phyloP scores from a whole-genome alignment of 2,329 filamentous ascomycete genomes.

The Polychaeton citri region DNA sequence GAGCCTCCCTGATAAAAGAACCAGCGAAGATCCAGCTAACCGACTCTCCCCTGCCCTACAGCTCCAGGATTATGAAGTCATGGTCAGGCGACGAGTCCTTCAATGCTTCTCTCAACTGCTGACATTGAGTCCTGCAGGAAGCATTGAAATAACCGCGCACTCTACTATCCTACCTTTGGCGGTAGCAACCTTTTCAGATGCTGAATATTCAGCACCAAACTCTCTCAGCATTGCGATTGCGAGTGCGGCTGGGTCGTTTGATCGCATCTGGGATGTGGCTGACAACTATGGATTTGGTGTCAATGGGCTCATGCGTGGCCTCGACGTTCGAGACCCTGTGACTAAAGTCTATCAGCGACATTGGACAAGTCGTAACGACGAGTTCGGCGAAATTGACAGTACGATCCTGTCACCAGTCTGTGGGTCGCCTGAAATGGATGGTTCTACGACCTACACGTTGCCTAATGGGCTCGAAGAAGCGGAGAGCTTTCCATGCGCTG shows the following conservation, averaged over 20 bases:
- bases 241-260: constrained; percentile 76
- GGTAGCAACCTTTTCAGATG: constrained; percentile 84
- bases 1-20: constrained; percentile 69
- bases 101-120: constrained; percentile 92
- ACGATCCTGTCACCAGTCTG: constrained; percentile 51
- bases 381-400: constrained; percentile 53
- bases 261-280: constrained; percentile 86
- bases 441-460: constrained; percentile 58
- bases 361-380: constrained; percentile 34
- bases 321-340: constrained; percentile 55
- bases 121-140: constrained; percentile 71
- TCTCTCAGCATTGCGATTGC: constrained; percentile 86
- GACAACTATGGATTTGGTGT: constrained; percentile 94
- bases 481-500: constrained; percentile 48
- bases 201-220: constrained; percentile 72
- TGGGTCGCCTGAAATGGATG: constrained; percentile 78
- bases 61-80: constrained; percentile 76
- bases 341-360: constrained; percentile 45
- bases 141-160: constrained; percentile 74
- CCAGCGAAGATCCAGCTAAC: constrained; percentile 73
- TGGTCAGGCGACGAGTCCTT: constrained; percentile 83
- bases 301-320: constrained; percentile 68
- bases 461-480: constrained; percentile 34
- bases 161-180: constrained; percentile 84
- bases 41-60: constrained; percentile 75